Base-by-base conservation (phyloP, 805 yeast genomes). In the Kluyveromyces lactis region DNA sequence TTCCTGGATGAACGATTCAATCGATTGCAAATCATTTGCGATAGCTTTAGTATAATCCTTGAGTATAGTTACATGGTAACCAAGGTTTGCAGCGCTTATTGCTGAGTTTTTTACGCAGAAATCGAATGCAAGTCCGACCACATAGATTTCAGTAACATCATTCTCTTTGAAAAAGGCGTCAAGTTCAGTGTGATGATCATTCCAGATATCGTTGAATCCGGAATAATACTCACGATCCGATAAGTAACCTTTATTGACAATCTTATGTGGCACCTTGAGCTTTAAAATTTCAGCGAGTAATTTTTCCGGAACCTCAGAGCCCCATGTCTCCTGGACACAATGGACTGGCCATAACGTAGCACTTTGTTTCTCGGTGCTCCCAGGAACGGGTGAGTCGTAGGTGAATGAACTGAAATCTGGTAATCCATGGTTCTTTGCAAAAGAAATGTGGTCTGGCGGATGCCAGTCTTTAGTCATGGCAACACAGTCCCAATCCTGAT, bases 391-490 rank as follows among this genome's bases (percentile, higher is more conserved):
- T 36, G 78, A 74, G 1, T 50, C 37, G 52, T 80, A 75, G 13
- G 54, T 62, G 30, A 74, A 47, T 1, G 64, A 53, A 0, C 77
- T 62, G 53, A 67, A 87, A 2, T 87, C 83, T 58, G 51, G 53
- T 29, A 45, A 36, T 9, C 40, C 55, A 52, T 86, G 87, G 34
- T 70, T 72, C 0, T 80, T 69, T 0, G 97, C 95, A 68, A 89
- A 89, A 6, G 95, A 86, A 0, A 72, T 68, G 56, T 89, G 97
- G 50, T 74, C 68, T 10, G 46, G 29, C 0, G 96, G 94, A 57
- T 89, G 97, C 92, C 95, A 86, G 55, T 89, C 97, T 54, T 80
- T 77, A 2, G 95, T 81, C 28, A 85, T 79, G 0, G 83, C 73
- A 1, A 86, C 66, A 5, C 77, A 62, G 32, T 68, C 66, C 90